Conservation (phyloP, 768 basidiomycete genomes). For the Leccinum longicurvipes region DNA sequence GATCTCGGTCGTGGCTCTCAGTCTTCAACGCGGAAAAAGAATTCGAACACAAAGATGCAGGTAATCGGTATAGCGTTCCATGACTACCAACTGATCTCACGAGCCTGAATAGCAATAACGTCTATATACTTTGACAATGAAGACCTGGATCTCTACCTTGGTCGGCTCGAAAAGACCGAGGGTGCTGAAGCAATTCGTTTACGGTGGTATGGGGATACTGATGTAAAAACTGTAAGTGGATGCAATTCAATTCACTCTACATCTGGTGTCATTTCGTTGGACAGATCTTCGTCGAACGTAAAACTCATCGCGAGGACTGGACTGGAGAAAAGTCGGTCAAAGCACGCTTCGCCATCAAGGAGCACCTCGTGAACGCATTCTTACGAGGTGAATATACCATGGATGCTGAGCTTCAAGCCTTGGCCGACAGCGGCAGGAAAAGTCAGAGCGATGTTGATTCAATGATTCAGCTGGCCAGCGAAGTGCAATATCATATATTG, state of each 20-base stretch:
- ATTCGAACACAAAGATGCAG: constrained; percentile 80
- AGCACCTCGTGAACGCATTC: constrained; percentile 90
- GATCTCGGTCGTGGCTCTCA: constrained; percentile 28
- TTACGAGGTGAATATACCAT: constrained; percentile 86
- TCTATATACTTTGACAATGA: constrained; percentile 98
- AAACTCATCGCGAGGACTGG: constrained; percentile 97
- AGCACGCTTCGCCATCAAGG: constrained; percentile 93
- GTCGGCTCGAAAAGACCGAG: constrained; percentile 96
- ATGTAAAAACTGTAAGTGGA: constrained; percentile 66
- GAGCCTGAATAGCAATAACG: constrained; percentile 67
- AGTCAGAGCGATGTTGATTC: constrained; percentile 83
- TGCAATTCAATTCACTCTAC: not conserved
- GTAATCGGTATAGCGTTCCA: constrained; percentile 33
- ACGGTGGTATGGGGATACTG: constrained; percentile 93
- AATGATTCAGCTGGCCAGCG: constrained; percentile 96
- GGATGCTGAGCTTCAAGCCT: constrained; percentile 86
- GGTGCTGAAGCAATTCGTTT: constrained; percentile 96
- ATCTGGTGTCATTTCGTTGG: not conserved
- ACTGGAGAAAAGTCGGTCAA: constrained; percentile 99
- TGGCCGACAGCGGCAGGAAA: constrained; percentile 90
- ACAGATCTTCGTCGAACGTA: constrained; percentile 84
- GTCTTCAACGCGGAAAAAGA: constrained; percentile 95
- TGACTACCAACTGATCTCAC: not conserved
- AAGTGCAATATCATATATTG: constrained; percentile 89
- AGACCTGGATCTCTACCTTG: constrained; percentile 92